A percentile compares a stretch with the other conserved stretches of the same genome.
These are phyloP conservation scores for Hygrophila difformis DNA, from an alignment of 257 asterid species.

Conservation along the genomic window DNA sequence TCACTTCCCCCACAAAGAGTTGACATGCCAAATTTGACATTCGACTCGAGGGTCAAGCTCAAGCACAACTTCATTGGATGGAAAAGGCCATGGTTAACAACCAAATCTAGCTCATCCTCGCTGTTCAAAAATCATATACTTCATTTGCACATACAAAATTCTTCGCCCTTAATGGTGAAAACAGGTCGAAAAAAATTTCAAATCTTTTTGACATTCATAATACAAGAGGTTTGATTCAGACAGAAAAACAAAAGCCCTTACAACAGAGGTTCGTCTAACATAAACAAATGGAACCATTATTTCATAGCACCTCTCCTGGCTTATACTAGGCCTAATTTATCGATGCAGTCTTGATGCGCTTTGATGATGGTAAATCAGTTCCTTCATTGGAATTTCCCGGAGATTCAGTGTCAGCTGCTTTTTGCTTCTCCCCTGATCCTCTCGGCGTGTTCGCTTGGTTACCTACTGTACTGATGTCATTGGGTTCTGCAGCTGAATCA, in stretches of 20 bases:
- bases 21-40: no score
- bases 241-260: not conserved
- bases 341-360: conserved; percentile 33
- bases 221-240: not conserved
- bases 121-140: no score
- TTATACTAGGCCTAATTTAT: not conserved
- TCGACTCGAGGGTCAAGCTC: no score
- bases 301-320: no score
- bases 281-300: not conserved
- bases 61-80: no score
- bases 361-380: conserved; percentile 23
- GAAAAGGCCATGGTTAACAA: no score
- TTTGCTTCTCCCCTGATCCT: conserved; percentile 27
- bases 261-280: not conserved
- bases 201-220: not conserved
- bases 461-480: conserved; percentile 10
- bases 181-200: not conserved
- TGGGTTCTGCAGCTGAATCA: conserved; percentile 18
- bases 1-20: no score
- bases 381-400: conserved; percentile 14
- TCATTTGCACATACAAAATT: not conserved
- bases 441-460: not conserved
- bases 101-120: no score
- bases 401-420: conserved; percentile 16
- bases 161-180: no score